phyloP scores from a whole-genome alignment of 805 yeast genomes.

The Metschnikowia sp. region DNA sequence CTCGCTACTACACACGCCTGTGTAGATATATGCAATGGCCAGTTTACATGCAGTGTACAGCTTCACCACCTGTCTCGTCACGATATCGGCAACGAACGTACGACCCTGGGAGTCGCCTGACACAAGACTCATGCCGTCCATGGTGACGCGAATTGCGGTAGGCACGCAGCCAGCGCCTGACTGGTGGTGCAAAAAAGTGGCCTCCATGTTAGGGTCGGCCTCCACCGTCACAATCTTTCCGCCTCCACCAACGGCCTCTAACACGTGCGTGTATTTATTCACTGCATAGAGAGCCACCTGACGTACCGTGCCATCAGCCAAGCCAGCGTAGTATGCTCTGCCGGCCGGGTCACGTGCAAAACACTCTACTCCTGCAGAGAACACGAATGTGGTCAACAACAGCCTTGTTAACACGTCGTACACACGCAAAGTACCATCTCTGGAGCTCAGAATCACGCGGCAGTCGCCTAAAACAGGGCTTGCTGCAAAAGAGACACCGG shows the following conservation, averaged over 20 bases:
- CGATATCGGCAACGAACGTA: conserved; percentile 64
- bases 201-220: conserved; percentile 46
- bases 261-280: conserved; percentile 34
- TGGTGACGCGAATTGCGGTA: conserved; percentile 54
- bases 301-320: conserved; percentile 58
- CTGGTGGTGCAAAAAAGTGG: conserved; percentile 52
- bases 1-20: conserved; percentile 21
- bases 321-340: conserved; percentile 69
- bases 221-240: conserved; percentile 50
- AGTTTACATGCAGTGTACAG: conserved; percentile 45
- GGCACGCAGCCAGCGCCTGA: conserved; percentile 25
- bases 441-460: conserved; percentile 64
- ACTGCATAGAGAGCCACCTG: conserved; percentile 48
- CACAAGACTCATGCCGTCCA: conserved; percentile 71
- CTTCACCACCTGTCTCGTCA: conserved; percentile 63
- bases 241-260: conserved; percentile 62
- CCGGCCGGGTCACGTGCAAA: conserved; percentile 75
- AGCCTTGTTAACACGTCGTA: conserved; percentile 50
- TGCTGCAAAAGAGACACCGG: conserved; percentile 44
- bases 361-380: conserved; percentile 53
- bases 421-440: conserved; percentile 71
- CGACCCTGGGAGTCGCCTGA: conserved; percentile 76
- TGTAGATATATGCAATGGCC: conserved; percentile 30
- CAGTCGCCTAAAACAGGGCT: conserved; percentile 58
- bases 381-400: conserved; percentile 68